Base-by-base conservation (phyloP, 177 flowering plant genomes). In the Vitis hybrid region DNA sequence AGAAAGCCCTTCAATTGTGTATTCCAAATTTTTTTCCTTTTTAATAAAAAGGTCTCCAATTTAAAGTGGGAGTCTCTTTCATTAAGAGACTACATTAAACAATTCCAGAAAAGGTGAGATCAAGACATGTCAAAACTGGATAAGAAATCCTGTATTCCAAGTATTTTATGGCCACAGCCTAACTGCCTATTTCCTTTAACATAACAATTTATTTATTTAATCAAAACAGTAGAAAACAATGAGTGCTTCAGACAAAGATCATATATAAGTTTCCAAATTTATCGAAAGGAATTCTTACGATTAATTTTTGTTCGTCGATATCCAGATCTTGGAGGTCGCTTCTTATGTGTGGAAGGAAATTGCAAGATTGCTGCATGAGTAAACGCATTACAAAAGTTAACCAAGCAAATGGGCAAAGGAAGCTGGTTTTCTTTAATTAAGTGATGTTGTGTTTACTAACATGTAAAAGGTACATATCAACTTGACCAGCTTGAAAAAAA, bases 311-410 rank as follows among this genome's bases (percentile, higher is more conserved):
- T 88, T 9, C 99, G 92, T 18, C 74, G 82, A 79, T 90, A 95
- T 65, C 97, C 94, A 76, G 93, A 79, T 83, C 70, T 88, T 61
- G 88, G 86, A 74, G 98, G 97, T 64, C 75, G 73, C 75, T 89
- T 91, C 84, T 91, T 95, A 76, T 93, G 91, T 21, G 64, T 75
- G 45, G 88, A 80, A 48, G 98, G 98, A 72, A 84, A 80, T 59
- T 93, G 99, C 85, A 93, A 79, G 56, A 95, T 95, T 68, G 93
- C 99, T 94, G 94, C 86, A 85, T 48, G 26, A 59, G 74, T 22
- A 70, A 53, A 65, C 39, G 53, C 58, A 68, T 2, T 64, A 56
- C 31, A 75, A 39, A 45, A 39, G 50, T 51, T 29, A 68, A 62
- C 13, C 52, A 15, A 48, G 49, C 60, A 22, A 26, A 15, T 39